A percentile compares a stretch with the other conserved stretches of the same genome.
These are phyloP conservation scores for Naganishia friedmannii DNA, from an alignment of 768 basidiomycete genomes.

Conservation along the genomic window DNA sequence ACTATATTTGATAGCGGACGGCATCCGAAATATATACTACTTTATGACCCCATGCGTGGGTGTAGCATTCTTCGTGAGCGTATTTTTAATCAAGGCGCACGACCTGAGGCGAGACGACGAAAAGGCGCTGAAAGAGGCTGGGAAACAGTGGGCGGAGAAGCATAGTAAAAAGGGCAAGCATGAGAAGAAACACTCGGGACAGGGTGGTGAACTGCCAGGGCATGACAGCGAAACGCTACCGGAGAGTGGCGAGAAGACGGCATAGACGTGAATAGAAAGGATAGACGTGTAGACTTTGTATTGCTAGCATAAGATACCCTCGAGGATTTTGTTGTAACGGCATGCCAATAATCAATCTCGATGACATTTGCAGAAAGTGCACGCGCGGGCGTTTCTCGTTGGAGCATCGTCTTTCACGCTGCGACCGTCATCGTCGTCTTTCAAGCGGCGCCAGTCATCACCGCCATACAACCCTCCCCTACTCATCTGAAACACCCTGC, in stretches of 20 bases:
- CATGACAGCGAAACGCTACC: not conserved
- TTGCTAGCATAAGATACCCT: not conserved
- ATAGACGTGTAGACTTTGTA: not conserved
- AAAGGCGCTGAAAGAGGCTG: constrained; percentile 54
- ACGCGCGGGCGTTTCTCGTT: no score
- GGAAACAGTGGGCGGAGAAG: constrained; percentile 48
- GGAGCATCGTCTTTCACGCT: not conserved
- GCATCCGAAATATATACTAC: constrained; percentile 63
- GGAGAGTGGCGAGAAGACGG: no score
- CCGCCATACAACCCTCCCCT: not conserved
- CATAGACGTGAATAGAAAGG: not conserved
- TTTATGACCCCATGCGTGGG: constrained; percentile 62
- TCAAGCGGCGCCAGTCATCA: no score
- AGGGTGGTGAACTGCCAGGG: not conserved
- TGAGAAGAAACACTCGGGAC: not conserved
- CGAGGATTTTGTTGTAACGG: not conserved
- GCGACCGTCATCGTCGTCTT: not conserved
- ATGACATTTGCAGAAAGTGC: not conserved
- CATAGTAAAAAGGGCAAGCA: constrained; percentile 34
- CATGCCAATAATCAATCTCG: not conserved
- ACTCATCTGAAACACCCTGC: not conserved
- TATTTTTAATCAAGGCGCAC: constrained; percentile 60
- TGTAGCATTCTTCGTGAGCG: constrained; percentile 59
- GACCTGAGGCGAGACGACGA: constrained; percentile 57
- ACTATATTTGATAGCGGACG: constrained; percentile 58